phyloP scores from a whole-genome alignment of 2,329 filamentous ascomycete species.

The Pyrenochaeta sp. region DNA sequence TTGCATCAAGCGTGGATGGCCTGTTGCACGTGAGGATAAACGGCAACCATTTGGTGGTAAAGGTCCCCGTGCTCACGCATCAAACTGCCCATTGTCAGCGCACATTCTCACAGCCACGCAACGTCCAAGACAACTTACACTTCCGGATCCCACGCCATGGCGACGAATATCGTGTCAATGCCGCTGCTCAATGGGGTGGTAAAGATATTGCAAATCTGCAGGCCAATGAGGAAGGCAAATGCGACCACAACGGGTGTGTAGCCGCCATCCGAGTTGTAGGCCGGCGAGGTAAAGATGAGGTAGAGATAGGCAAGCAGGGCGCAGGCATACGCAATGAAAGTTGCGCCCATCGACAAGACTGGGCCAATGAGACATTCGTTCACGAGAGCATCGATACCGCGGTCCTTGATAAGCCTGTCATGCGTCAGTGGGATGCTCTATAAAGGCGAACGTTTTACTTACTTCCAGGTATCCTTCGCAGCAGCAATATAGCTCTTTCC shows the following conservation, averaged over 20 bases:
- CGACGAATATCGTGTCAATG: conserved; percentile 92
- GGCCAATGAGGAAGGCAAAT: conserved; percentile 85
- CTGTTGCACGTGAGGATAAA: conserved; percentile 85
- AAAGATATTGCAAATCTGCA: conserved; percentile 90
- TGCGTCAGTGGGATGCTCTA: conserved; percentile 17
- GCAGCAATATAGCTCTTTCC: conserved; percentile 86
- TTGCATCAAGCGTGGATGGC: conserved; percentile 67
- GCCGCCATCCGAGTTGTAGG: conserved; percentile 72
- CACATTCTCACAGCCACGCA: not conserved
- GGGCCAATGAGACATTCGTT: conserved; percentile 80
- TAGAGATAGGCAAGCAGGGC: conserved; percentile 87
- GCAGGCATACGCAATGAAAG: conserved; percentile 84
- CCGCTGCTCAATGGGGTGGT: conserved; percentile 86
- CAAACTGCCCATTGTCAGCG: conserved; percentile 51
- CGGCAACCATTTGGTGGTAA: conserved; percentile 77
- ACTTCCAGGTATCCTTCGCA: conserved; percentile 86
- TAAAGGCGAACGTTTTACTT: no score
- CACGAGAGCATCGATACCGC: conserved; percentile 87
- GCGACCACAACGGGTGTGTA: conserved; percentile 83
- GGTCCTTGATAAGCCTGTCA: conserved; percentile 79
- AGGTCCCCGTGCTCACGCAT: conserved; percentile 82
- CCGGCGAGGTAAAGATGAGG: conserved; percentile 78
- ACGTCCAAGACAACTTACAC: conserved; percentile 53
- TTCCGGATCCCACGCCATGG: conserved; percentile 70
- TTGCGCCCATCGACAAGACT: conserved; percentile 74